Conservation (phyloP, 352 stramenopile genomes). For the Globisporangium uncinulatum region DNA sequence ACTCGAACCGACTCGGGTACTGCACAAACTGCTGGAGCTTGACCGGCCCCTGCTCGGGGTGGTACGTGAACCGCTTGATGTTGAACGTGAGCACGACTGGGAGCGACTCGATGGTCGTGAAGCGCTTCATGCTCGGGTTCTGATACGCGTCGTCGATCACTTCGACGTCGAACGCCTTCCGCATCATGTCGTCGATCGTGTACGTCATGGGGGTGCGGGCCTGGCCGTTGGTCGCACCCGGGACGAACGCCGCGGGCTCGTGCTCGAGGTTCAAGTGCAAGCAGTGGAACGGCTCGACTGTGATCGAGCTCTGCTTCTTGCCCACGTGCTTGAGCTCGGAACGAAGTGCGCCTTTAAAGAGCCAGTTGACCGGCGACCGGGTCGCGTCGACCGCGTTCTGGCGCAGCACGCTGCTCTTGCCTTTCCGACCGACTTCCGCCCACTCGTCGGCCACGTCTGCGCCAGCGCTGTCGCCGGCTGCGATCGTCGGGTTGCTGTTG, state of each 20-base stretch:
- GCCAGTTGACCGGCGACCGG: constrained; percentile 77
- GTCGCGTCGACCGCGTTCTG: constrained; percentile 62
- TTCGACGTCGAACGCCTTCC: constrained; percentile 66
- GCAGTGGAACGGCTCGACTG: constrained; percentile 84
- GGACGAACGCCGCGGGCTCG: constrained; percentile 29
- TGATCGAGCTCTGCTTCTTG: constrained; percentile 75
- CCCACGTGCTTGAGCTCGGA: constrained; percentile 71
- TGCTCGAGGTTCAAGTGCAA: constrained; percentile 76
- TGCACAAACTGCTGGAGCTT: constrained; percentile 85
- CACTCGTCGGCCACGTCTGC: constrained; percentile 58
- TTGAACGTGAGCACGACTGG: constrained; percentile 76
- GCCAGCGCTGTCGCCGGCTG: background rate
- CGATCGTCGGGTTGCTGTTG: constrained; percentile 13
- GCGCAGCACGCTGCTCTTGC: constrained; percentile 71
- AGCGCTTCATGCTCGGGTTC: constrained; percentile 57
- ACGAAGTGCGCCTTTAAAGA: constrained; percentile 78
- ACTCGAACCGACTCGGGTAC: constrained; percentile 66
- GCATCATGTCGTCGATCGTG: constrained; percentile 75
- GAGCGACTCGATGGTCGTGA: constrained; percentile 65
- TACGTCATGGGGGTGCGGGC: constrained; percentile 28
- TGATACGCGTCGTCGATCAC: constrained; percentile 56
- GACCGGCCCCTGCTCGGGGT: constrained; percentile 66
- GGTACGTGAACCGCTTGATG: constrained; percentile 85
- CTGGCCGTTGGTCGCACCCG: constrained; percentile 27
- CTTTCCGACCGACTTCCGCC: constrained; percentile 70